Evolutionary conservation across 805 yeast genomes (phyloP).

Genomic region (Kuraishia molischiana): DNA sequence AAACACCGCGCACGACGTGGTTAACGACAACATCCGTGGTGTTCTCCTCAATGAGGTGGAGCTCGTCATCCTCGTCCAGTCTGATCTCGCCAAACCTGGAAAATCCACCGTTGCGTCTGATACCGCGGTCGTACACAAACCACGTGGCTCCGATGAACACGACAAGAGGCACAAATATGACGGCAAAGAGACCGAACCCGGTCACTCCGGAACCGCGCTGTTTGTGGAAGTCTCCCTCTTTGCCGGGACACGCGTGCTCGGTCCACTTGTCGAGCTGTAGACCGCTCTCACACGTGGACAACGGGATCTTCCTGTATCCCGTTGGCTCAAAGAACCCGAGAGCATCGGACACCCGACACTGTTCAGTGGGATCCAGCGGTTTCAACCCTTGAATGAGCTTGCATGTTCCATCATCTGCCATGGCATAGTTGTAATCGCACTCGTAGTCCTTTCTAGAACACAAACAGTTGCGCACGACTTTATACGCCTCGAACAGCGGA

Average conservation of each 20-base stretch:
- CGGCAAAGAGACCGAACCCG: conserved; percentile 41
- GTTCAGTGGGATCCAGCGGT: conserved; percentile 54
- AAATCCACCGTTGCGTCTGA: conserved; percentile 70
- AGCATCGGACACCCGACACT: conserved; percentile 43
- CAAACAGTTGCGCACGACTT: conserved; percentile 55
- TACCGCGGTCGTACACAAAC: conserved; percentile 74
- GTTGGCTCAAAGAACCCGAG: conserved; percentile 80
- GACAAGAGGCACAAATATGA: conserved; percentile 47
- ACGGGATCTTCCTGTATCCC: conserved; percentile 81
- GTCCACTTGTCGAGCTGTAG: conserved; percentile 54
- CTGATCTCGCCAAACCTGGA: conserved; percentile 78
- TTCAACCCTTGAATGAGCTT: conserved; percentile 64
- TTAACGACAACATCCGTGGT: conserved; percentile 50
- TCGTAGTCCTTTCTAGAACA: conserved; percentile 87
- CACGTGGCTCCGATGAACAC: conserved; percentile 45
- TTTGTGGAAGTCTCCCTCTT: conserved; percentile 45
- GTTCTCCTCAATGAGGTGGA: conserved; percentile 48
- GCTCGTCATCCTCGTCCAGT: conserved; percentile 55
- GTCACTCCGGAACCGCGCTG: conserved; percentile 41
- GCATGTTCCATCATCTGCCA: conserved; percentile 76
- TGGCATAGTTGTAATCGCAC: conserved; percentile 80
- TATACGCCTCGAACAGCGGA: conserved; percentile 47
- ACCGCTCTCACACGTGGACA: conserved; percentile 84
- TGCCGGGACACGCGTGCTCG: conserved; percentile 83
- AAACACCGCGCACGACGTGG: conserved; percentile 46